These are phyloP conservation scores for Bonia amplexicaulis DNA, from an alignment of 176 grass and related monocot genomes.

Conservation along the genomic window DNA sequence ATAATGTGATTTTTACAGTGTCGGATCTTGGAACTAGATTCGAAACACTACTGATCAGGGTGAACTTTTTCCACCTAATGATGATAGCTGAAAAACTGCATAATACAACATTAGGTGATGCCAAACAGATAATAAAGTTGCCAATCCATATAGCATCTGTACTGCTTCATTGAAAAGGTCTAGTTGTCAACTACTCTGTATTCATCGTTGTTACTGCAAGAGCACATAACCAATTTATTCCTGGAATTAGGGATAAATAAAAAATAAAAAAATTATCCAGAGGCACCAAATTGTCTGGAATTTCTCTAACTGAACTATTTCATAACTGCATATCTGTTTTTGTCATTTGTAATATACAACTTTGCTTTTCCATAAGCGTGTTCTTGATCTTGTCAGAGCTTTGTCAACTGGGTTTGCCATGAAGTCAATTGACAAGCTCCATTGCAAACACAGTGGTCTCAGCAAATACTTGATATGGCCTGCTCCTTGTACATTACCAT, in stretches of 20 bases:
- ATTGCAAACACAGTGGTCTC: background rate
- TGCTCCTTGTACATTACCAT: background rate
- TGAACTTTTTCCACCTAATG: background rate
- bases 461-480: background rate
- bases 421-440: background rate
- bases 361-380: background rate
- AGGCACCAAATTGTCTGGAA: background rate
- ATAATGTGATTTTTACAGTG: background rate
- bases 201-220: background rate
- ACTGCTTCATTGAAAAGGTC: background rate
- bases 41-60: background rate
- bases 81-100: background rate
- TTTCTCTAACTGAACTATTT: background rate
- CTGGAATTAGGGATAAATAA: background rate
- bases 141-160: background rate
- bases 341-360: background rate
- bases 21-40: background rate
- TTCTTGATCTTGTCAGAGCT: background rate
- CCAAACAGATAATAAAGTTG: background rate
- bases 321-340: background rate
- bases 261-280: background rate
- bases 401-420: background rate
- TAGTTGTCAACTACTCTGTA: background rate
- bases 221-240: background rate
- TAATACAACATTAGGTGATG: background rate